Evolutionary conservation across 352 stramenopile species (phyloP).

Genomic region (Lagenidium sp.): DNA sequence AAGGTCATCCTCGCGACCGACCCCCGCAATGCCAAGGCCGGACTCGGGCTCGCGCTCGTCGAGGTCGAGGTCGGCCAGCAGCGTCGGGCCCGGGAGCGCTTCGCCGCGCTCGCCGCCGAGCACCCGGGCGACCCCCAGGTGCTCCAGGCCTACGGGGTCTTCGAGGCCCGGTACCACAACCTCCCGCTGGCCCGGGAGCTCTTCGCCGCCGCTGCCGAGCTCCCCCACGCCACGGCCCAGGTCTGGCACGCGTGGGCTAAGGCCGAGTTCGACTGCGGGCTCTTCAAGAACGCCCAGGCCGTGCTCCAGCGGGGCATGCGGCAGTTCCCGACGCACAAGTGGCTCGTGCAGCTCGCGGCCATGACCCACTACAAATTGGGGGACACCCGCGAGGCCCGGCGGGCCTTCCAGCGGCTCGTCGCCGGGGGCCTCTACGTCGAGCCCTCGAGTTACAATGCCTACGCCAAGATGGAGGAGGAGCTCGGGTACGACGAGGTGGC

Average conservation of each 20-base stretch:
- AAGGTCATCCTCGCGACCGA: conserved; percentile 79
- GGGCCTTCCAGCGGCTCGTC: conserved; percentile 62
- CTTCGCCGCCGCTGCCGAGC: conserved; percentile 40
- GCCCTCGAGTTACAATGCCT: conserved; percentile 71
- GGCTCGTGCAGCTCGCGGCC: conserved; percentile 64
- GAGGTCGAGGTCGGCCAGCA: conserved; percentile 48
- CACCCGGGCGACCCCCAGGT: conserved; percentile 64
- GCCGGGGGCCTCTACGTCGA: conserved; percentile 67
- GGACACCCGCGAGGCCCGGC: conserved; percentile 63
- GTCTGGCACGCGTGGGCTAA: conserved; percentile 86
- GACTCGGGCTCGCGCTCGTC: conserved; percentile 62
- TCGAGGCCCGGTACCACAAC: conserved; percentile 67
- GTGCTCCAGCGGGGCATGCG: conserved; percentile 55
- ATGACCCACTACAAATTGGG: conserved; percentile 76
- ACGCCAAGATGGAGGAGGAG: conserved; percentile 78
- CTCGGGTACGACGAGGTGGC: conserved; percentile 63
- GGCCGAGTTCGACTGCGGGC: conserved; percentile 65
- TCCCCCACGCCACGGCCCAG: conserved; percentile 48
- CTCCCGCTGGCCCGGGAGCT: conserved; percentile 53
- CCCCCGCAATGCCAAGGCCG: conserved; percentile 48
- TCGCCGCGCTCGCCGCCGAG: conserved; percentile 35
- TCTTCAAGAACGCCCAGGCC: conserved; percentile 66
- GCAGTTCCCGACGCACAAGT: conserved; percentile 73
- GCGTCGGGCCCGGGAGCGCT: conserved; percentile 45
- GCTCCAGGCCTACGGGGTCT: conserved; percentile 64